Evolutionary conservation across 176 grass and related monocot genomes (phyloP).

Genomic region (Triticum monococcum): DNA sequence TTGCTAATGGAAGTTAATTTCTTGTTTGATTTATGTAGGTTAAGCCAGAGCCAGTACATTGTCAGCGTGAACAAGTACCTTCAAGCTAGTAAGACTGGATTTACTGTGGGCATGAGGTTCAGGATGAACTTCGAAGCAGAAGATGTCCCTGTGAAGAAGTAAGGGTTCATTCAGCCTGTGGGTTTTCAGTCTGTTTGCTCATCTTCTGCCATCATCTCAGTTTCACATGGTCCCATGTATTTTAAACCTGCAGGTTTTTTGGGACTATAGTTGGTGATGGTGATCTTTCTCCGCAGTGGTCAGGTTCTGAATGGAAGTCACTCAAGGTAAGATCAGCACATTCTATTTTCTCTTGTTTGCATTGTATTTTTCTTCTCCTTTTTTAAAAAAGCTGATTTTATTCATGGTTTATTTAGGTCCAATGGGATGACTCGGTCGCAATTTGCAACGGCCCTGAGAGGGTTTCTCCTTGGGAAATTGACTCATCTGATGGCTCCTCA

Average conservation of each 20-base stretch:
- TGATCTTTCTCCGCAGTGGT: conserved; percentile 72
- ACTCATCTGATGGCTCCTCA: conserved; percentile 48
- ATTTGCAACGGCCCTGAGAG: conserved; percentile 67
- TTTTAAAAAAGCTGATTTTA: background rate
- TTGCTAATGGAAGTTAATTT: background rate
- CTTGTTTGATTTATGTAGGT: conserved; percentile 39
- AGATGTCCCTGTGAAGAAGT: conserved; percentile 92
- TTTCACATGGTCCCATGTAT: background rate
- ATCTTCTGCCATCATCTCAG: background rate
- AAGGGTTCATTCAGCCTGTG: conserved; percentile 1
- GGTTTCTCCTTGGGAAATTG: conserved; percentile 94
- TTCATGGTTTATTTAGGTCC: conserved; percentile 55
- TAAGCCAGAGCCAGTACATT: conserved; percentile 93
- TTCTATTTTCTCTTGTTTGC: background rate
- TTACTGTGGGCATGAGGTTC: conserved; percentile 78
- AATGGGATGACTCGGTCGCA: conserved; percentile 77
- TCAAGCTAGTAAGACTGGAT: conserved; percentile 65
- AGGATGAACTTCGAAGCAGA: conserved; percentile 99
- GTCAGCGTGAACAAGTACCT: conserved; percentile 83
- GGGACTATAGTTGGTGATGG: conserved; percentile 71
- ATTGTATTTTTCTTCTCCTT: background rate
- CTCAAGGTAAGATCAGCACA: conserved; percentile 53
- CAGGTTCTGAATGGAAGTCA: conserved; percentile 90
- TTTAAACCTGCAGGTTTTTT: conserved; percentile 59
- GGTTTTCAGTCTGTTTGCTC: conserved; percentile 30